Percentiles rank a stretch among this genome's conserved stretches.
Conservation (phyloP, 371 early-diverging fungal genomes). For the Lichtheimia hyalospora region DNA sequence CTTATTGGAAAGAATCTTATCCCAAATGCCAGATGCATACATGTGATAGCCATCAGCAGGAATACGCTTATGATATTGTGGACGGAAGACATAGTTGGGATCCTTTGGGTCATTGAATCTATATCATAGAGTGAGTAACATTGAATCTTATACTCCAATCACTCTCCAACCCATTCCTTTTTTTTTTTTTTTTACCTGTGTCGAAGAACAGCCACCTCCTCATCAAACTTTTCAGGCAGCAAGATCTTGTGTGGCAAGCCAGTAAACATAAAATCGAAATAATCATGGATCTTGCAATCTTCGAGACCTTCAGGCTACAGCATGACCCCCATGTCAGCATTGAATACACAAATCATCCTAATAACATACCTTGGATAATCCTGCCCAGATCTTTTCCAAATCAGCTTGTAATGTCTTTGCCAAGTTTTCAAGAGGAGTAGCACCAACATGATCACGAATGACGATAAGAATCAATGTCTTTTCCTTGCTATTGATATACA, state of each 20-base stretch:
- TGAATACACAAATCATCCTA: neutral
- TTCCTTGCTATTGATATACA: conserved; percentile 51
- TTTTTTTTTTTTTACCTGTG: conserved; percentile 45
- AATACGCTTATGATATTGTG: conserved; percentile 87
- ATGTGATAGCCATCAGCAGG: conserved; percentile 94
- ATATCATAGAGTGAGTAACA: neutral
- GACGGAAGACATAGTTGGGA: conserved; percentile 82
- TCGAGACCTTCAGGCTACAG: conserved; percentile 79
- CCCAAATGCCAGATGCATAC: conserved; percentile 93
- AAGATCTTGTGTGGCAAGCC: conserved; percentile 92
- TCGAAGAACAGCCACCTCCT: conserved; percentile 68
- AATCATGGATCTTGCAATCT: conserved; percentile 78
- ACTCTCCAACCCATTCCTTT: no score
- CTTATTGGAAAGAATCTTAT: conserved; percentile 88
- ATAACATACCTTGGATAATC: conserved; percentile 71
- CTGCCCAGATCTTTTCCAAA: conserved; percentile 89
- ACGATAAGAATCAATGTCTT: conserved; percentile 95
- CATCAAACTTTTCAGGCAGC: conserved; percentile 82
- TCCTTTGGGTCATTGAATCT: conserved; percentile 74
- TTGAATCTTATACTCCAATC: no score
- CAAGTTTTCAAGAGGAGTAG: conserved; percentile 84
- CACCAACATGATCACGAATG: conserved; percentile 92
- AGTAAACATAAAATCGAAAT: conserved; percentile 92
- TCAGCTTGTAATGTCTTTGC: conserved; percentile 79
- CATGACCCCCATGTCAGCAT: neutral